Evolutionary conservation across 1,284 basidiomycete species (phyloP).

Genomic region (Leccinum subrobustum): DNA sequence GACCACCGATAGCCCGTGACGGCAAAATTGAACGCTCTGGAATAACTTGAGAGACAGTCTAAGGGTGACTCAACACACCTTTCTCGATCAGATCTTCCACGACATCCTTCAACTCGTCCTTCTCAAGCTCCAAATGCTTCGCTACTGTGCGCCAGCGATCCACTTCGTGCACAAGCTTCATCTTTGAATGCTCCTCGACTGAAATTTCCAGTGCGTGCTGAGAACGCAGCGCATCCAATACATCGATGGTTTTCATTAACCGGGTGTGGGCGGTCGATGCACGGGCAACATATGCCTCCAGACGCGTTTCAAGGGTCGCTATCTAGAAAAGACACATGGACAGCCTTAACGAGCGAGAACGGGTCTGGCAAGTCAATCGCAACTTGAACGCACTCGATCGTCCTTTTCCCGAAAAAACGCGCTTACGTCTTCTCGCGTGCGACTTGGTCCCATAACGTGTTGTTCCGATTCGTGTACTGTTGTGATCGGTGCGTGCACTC

Average conservation of each 20-base stretch:
- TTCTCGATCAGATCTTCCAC: slow-evolving; percentile 54
- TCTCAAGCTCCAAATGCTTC: slow-evolving; percentile 44
- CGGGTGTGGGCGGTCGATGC: slow-evolving; percentile 49
- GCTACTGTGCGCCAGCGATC: slow-evolving; percentile 36
- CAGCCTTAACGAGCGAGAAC: neutral
- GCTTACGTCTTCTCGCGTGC: slow-evolving; percentile 18
- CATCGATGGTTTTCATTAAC: slow-evolving; percentile 49
- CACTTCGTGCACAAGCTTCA: slow-evolving; percentile 40
- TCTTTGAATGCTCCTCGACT: slow-evolving; percentile 35
- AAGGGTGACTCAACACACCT: slow-evolving; percentile 42
- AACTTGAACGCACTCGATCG: slow-evolving; percentile 28
- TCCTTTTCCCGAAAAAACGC: slow-evolving; percentile 30
- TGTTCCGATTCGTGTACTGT: neutral
- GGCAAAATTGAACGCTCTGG: slow-evolving; percentile 1
- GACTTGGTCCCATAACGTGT: slow-evolving; percentile 29
- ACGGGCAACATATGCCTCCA: slow-evolving; percentile 42
- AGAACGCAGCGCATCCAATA: slow-evolving; percentile 45
- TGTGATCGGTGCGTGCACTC: neutral
- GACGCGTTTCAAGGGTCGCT: slow-evolving; percentile 35
- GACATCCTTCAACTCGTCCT: slow-evolving; percentile 53
- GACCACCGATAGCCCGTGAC: neutral
- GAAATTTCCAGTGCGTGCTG: slow-evolving; percentile 44
- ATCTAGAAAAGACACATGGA: slow-evolving; percentile 32
- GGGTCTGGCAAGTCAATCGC: neutral
- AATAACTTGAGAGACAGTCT: neutral